Evolutionary conservation across 768 basidiomycete species (phyloP).

Genomic region (Chalciporus chontae): DNA sequence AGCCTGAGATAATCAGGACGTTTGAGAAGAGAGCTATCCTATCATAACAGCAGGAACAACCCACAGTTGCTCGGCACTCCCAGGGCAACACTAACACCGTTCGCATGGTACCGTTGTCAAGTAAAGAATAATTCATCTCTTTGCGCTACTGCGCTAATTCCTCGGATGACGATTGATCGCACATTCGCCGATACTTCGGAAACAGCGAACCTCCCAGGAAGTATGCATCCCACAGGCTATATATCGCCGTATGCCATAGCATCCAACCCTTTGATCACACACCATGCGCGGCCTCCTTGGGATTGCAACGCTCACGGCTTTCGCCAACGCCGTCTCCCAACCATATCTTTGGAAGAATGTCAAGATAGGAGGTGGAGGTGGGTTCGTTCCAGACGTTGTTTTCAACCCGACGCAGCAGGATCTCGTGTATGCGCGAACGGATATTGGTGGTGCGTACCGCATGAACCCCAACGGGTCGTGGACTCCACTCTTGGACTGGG

Average conservation of each 20-base stretch:
- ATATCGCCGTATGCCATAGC: not conserved
- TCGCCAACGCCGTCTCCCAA: slow-evolving; percentile 23
- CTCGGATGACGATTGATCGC: too few species aligned
- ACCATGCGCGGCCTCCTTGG: not conserved
- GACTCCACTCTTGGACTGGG: slow-evolving; percentile 61
- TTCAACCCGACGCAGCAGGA: slow-evolving; percentile 62
- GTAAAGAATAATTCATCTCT: too few species aligned
- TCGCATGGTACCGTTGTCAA: too few species aligned
- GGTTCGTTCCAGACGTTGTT: slow-evolving; percentile 53
- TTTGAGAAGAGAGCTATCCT: too few species aligned
- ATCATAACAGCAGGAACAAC: too few species aligned
- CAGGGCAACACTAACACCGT: too few species aligned
- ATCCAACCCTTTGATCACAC: not conserved
- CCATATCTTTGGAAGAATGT: slow-evolving; percentile 62
- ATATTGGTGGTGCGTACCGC: slow-evolving; percentile 64
- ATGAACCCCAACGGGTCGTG: slow-evolving; percentile 59
- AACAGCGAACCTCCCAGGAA: slow-evolving; percentile 27
- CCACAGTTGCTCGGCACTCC: too few species aligned
- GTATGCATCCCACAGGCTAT: slow-evolving; percentile 4
- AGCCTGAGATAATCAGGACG: too few species aligned
- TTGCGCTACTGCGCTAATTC: too few species aligned
- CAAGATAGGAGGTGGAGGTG: slow-evolving; percentile 39
- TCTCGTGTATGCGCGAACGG: slow-evolving; percentile 61
- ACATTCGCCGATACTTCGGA: too few species aligned
- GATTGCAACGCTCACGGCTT: not conserved